Evolutionary conservation across 2,329 filamentous ascomycete genomes (phyloP).

Genomic region (Ceratocystis alfenasii): DNA sequence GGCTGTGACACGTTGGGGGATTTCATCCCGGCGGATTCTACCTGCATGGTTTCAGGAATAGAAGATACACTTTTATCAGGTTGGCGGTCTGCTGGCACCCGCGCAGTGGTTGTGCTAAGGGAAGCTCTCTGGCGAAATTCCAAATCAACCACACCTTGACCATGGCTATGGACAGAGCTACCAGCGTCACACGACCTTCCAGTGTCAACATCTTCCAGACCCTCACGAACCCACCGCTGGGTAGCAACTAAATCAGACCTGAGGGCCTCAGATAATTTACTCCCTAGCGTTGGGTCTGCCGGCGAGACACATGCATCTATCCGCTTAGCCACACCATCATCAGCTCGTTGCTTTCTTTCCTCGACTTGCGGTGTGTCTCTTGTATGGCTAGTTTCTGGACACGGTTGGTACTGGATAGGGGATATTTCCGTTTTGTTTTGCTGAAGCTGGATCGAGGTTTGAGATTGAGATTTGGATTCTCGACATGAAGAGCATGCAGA

Average conservation of each 20-base stretch:
- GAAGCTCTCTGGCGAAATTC: background rate
- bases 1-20: background rate
- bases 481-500: background rate
- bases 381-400: background rate
- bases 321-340: background rate
- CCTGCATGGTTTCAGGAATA: background rate
- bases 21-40: background rate
- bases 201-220: background rate
- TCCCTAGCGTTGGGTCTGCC: background rate
- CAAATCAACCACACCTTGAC: background rate
- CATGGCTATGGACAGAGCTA: background rate
- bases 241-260: background rate
- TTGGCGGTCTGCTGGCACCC: background rate
- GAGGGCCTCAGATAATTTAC: background rate
- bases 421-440: background rate
- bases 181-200: background rate
- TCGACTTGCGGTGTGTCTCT: slow-evolving; percentile 17
- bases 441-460: background rate
- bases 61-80: background rate
- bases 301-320: background rate
- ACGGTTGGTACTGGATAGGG: background rate
- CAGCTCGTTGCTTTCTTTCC: background rate
- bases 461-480: background rate
- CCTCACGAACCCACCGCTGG: background rate
- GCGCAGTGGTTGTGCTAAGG: background rate